Conservation (phyloP, 2,329 filamentous ascomycete genomes). For the Fusarium nelsonii region DNA sequence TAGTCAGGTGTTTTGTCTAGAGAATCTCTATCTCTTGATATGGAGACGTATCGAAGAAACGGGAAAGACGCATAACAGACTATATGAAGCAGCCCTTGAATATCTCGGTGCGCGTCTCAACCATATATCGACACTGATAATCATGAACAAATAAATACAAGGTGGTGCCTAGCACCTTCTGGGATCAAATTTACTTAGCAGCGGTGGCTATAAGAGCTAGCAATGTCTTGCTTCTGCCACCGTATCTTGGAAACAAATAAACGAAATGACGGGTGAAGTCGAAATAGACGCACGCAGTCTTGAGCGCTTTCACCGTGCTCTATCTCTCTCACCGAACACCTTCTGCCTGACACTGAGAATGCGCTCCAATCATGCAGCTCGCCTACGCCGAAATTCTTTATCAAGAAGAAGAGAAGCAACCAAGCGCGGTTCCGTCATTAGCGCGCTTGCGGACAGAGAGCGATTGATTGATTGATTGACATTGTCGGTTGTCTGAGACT, state of each 20-base stretch:
- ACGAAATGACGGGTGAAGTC: conserved; percentile 10
- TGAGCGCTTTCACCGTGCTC: not conserved
- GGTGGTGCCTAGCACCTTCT: not conserved
- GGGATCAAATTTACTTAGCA: not conserved
- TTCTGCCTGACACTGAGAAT: conserved; percentile 3
- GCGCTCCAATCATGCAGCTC: conserved; percentile 38
- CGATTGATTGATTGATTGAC: not conserved
- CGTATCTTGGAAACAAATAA: conserved; percentile 16
- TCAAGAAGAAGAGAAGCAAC: conserved; percentile 18
- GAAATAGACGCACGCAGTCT: conserved; percentile 9
- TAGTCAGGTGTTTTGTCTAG: not conserved
- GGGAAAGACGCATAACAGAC: not conserved
- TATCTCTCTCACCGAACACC: conserved; percentile 14
- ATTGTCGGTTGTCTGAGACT: conserved; percentile 24
- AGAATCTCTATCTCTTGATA: too few species aligned
- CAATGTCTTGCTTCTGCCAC: conserved; percentile 8
- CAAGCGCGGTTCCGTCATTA: conserved; percentile 46
- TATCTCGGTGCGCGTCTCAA: not conserved
- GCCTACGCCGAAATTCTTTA: conserved; percentile 15
- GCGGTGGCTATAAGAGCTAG: conserved; percentile 5
- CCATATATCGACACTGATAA: not conserved
- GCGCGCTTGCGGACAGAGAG: conserved; percentile 35
- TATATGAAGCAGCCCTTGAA: not conserved
- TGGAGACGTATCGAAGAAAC: not conserved
- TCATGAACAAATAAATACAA: not conserved